A percentile compares a stretch with the other conserved stretches of the same genome.
phyloP scores from a whole-genome alignment of 352 stramenopile species.

The Globisporangium acanthophoron region DNA sequence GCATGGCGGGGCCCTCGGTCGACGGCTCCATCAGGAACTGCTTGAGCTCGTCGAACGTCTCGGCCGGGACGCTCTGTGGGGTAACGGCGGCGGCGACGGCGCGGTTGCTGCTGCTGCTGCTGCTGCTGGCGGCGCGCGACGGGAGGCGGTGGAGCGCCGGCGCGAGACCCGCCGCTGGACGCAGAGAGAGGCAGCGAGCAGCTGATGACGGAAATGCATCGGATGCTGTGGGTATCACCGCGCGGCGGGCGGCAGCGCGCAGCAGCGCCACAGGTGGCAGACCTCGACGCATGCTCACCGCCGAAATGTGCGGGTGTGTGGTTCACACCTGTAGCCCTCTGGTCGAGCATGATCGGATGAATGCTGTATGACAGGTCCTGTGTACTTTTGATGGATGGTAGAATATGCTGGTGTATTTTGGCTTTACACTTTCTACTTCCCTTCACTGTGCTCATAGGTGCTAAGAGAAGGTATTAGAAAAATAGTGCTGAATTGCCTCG shows the following conservation, averaged over 20 bases:
- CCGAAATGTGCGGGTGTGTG: neutral
- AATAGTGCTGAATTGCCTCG: too few relatives aligned
- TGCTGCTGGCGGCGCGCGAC: neutral
- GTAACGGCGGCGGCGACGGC: too few relatives aligned
- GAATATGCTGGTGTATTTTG: too few relatives aligned
- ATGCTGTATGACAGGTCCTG: too few relatives aligned
- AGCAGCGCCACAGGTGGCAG: neutral
- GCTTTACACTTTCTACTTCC: too few relatives aligned
- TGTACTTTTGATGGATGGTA: too few relatives aligned
- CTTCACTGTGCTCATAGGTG: too few relatives aligned
- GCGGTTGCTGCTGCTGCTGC: neutral
- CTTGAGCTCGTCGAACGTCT: conserved; percentile 65
- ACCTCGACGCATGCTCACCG: neutral
- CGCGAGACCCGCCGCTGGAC: too few relatives aligned
- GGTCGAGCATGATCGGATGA: too few relatives aligned
- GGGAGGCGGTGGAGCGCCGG: neutral
- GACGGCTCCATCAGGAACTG: conserved; percentile 43
- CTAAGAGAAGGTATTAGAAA: too few relatives aligned
- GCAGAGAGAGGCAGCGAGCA: neutral
- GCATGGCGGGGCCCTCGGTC: conserved; percentile 23
- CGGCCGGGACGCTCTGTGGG: conserved; percentile 10
- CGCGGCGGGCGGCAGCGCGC: too few relatives aligned
- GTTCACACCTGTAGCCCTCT: too few relatives aligned
- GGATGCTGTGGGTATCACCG: neutral
- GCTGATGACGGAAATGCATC: neutral